phyloP scores from a whole-genome alignment of 805 yeast genomes.

The Saturnispora gosingensis region DNA sequence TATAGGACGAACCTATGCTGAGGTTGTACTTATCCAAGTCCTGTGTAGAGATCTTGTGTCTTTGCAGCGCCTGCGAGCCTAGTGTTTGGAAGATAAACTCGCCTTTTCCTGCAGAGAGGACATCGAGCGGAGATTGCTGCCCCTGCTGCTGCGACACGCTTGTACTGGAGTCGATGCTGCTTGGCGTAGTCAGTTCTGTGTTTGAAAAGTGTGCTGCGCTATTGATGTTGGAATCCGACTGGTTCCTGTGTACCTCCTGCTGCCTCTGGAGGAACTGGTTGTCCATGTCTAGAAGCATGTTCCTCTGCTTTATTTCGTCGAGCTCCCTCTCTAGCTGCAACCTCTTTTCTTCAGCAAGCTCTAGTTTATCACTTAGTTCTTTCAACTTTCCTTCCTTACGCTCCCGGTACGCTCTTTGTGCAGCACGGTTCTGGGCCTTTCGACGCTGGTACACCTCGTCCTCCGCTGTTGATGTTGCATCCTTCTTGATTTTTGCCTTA shows the following conservation, averaged over 20 bases:
- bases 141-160: background rate
- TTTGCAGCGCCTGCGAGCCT: constrained; percentile 6
- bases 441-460: constrained; percentile 44
- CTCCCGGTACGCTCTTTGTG: constrained; percentile 80
- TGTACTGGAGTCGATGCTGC: background rate
- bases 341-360: constrained; percentile 41
- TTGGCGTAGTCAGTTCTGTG: background rate
- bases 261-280: constrained; percentile 38
- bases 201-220: background rate
- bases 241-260: background rate
- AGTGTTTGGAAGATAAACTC: constrained; percentile 19
- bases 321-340: constrained; percentile 33
- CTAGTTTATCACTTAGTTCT: constrained; percentile 53
- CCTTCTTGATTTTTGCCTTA: background rate
- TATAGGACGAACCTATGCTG: constrained; percentile 14
- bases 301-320: constrained; percentile 39
- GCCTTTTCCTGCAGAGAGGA: constrained; percentile 19
- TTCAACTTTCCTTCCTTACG: constrained; percentile 65
- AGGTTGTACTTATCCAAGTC: constrained; percentile 12
- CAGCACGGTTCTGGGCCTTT: constrained; percentile 77
- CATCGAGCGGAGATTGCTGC: constrained; percentile 11
- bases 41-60: constrained; percentile 5
- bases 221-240: background rate
- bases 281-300: constrained; percentile 50
- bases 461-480: constrained; percentile 12